Conservation (phyloP, 352 stramenopile species). For the Phytopythium litorale region DNA sequence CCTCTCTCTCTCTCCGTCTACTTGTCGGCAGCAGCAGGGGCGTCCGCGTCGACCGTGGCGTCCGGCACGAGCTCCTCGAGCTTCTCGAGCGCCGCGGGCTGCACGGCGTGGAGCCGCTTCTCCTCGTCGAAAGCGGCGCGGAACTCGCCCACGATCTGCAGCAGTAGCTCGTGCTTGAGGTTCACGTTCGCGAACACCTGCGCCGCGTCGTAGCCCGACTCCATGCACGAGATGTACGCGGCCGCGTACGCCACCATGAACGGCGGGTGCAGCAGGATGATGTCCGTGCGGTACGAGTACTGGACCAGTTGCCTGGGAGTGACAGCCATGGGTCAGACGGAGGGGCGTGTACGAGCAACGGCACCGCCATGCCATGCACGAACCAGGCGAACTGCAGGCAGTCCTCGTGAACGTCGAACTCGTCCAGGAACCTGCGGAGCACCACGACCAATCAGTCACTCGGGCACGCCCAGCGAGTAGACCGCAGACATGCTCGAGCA, state of each 20-base stretch:
- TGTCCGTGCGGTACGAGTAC: constrained; percentile 86
- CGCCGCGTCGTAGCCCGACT: constrained; percentile 70
- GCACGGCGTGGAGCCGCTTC: constrained; percentile 61
- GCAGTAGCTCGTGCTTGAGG: constrained; percentile 73
- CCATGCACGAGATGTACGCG: constrained; percentile 71
- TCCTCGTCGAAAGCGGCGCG: constrained; percentile 73
- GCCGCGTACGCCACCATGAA: constrained; percentile 89
- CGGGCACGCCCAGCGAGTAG: not conserved
- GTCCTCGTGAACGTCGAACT: constrained; percentile 85
- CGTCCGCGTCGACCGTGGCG: constrained; percentile 32
- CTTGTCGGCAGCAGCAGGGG: not conserved
- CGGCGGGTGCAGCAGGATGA: constrained; percentile 79
- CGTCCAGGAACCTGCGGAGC: constrained; percentile 59
- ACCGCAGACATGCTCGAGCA: not conserved
- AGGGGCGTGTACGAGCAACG: not conserved
- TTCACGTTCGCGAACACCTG: constrained; percentile 79
- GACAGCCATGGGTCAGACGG: not conserved
- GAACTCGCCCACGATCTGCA: constrained; percentile 81
- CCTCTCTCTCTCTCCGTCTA: not conserved
- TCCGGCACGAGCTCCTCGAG: constrained; percentile 83
- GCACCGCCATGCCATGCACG: not conserved
- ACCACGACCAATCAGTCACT: not conserved
- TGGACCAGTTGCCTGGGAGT: constrained; percentile 71
- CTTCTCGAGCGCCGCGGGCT: constrained; percentile 58
- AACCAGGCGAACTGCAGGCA: constrained; percentile 84